These are phyloP conservation scores for Xylariaceae sp. DNA, from an alignment of 2,329 filamentous ascomycete species.

Conservation along the genomic window DNA sequence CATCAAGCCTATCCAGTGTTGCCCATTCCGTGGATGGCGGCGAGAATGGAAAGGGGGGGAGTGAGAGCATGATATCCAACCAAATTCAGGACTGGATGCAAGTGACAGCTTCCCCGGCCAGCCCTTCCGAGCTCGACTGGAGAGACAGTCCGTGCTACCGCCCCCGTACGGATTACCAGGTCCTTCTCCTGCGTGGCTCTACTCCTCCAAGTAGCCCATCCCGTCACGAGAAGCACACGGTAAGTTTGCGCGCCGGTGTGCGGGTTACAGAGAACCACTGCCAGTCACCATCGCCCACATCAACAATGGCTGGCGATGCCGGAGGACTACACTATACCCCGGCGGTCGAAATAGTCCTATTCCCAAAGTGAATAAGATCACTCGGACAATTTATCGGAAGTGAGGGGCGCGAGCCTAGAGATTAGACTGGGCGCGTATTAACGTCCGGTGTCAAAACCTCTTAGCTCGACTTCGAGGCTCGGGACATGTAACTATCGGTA, in stretches of 20 bases:
- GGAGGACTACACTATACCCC: constrained; percentile 2
- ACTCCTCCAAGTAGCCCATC: constrained; percentile 11
- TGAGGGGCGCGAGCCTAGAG: neutral
- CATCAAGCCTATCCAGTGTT: neutral
- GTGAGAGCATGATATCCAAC: neutral
- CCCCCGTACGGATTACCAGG: neutral
- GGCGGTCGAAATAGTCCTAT: constrained; percentile 1
- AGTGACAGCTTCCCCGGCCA: neutral
- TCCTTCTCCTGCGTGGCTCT: neutral
- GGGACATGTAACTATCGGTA: neutral
- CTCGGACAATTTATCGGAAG: neutral
- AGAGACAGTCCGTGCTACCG: neutral
- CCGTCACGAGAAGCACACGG: constrained; percentile 3
- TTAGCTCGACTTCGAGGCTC: neutral
- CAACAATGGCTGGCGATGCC: constrained; percentile 14
- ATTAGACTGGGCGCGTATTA: neutral
- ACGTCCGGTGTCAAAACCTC: neutral
- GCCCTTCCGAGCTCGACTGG: neutral
- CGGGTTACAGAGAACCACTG: constrained; percentile 7
- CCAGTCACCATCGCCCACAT: constrained; percentile 17
- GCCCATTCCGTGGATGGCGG: neutral
- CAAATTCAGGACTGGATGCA: neutral
- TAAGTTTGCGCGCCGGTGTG: constrained; percentile 6
- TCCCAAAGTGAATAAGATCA: constrained; percentile 6
- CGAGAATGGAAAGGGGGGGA: neutral